phyloP scores from a whole-genome alignment of 805 yeast species.

The Priceomyces fermenticarens region DNA sequence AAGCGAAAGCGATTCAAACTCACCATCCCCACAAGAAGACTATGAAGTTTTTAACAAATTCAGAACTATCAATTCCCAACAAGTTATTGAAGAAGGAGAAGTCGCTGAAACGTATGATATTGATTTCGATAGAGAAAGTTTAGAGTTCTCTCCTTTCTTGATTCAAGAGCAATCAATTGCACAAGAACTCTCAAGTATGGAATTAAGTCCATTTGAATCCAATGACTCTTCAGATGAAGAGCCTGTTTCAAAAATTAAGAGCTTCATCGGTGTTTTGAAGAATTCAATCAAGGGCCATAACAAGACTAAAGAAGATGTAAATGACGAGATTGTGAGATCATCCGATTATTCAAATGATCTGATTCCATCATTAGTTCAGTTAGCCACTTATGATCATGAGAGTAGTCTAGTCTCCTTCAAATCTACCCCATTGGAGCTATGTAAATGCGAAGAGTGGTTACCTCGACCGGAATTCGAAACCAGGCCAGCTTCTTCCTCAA shows the following conservation, averaged over 20 bases:
- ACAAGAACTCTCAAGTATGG: background rate
- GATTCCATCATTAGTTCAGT: too few relatives aligned
- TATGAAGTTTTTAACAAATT: conserved; percentile 3
- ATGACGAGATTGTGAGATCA: background rate
- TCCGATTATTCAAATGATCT: too few relatives aligned
- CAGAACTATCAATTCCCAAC: background rate
- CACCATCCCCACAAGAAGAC: background rate
- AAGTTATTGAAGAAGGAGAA: background rate
- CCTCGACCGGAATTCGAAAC: too few relatives aligned
- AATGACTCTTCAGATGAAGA: background rate
- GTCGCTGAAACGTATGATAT: background rate
- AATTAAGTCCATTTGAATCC: conserved; percentile 5
- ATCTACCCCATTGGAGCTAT: too few relatives aligned
- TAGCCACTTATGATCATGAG: too few relatives aligned
- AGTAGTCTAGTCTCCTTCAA: too few relatives aligned
- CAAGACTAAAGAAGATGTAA: background rate
- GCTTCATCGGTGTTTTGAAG: conserved; percentile 1
- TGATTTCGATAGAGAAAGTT: conserved; percentile 6
- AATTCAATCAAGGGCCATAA: background rate
- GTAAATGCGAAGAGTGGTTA: too few relatives aligned
- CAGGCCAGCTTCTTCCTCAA: conserved; percentile 3
- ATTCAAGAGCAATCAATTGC: background rate
- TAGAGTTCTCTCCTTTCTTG: conserved; percentile 4
- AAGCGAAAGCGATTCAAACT: background rate
- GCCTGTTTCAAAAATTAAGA: background rate